These are phyloP conservation scores for Aspergillaceae sp. DNA, from an alignment of 2,329 filamentous ascomycete species.

Conservation along the genomic window DNA sequence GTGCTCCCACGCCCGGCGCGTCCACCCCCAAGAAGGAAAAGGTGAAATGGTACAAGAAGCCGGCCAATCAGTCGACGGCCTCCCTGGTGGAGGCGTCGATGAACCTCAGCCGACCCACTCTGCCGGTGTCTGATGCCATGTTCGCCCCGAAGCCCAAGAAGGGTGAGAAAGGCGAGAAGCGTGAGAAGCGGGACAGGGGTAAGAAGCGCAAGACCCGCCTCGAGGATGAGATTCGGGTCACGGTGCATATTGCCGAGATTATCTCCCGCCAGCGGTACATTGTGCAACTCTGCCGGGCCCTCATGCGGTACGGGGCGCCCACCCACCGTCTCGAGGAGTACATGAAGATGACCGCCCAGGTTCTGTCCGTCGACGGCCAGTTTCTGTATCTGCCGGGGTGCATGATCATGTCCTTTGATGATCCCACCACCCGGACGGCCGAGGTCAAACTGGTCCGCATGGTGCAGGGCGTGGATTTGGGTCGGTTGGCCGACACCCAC, in stretches of 20 bases:
- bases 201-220: conserved; percentile 18
- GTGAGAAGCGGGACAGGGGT: too few relatives aligned
- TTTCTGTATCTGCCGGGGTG: conserved; percentile 62
- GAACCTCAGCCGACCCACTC: conserved; percentile 25
- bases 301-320: conserved; percentile 85
- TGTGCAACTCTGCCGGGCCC: conserved; percentile 69
- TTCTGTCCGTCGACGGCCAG: conserved; percentile 77
- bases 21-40: conserved; percentile 30
- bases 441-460: conserved; percentile 36
- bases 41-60: conserved; percentile 37
- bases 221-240: conserved; percentile 47
- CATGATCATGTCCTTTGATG: conserved; percentile 60
- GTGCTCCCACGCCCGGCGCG: conserved; percentile 18
- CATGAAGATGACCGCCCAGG: conserved; percentile 75
- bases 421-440: conserved; percentile 34
- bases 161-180: conserved; percentile 3
- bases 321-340: conserved; percentile 85
- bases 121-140: conserved; percentile 20
- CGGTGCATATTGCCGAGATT: conserved; percentile 57
- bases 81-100: conserved; percentile 32
- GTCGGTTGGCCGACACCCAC: conserved; percentile 34
- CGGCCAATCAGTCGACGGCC: conserved; percentile 27
- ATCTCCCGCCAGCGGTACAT: conserved; percentile 75
- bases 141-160: conserved; percentile 14
- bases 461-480: conserved; percentile 33